Conservation (phyloP, 352 stramenopile species). For the Phytophthora citricola region DNA sequence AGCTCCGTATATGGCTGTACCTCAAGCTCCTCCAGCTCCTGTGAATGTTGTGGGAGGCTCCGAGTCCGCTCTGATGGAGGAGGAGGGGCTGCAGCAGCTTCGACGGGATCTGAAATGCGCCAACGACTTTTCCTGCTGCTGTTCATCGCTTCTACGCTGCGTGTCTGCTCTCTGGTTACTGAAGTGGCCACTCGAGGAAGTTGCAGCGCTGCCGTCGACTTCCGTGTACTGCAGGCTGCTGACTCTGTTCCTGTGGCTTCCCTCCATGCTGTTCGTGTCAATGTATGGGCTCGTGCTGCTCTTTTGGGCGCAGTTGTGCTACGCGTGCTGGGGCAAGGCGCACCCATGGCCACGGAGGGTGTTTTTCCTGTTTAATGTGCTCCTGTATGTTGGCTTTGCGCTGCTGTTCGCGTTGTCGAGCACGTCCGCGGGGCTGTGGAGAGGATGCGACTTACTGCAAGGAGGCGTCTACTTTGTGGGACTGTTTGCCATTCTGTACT, state of each 20-base stretch:
- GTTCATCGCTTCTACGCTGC: constrained; percentile 69
- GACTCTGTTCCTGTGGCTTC: constrained; percentile 75
- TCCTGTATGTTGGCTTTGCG: constrained; percentile 68
- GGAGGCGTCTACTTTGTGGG: constrained; percentile 69
- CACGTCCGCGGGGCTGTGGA: constrained; percentile 65
- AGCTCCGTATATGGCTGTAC: constrained; percentile 22
- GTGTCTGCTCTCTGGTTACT: constrained; percentile 64
- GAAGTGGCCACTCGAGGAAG: constrained; percentile 63
- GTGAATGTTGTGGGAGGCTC: constrained; percentile 42
- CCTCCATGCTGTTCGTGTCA: constrained; percentile 83
- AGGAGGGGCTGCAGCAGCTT: constrained; percentile 59
- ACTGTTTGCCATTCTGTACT: constrained; percentile 79
- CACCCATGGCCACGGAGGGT: constrained; percentile 76
- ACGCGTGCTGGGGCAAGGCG: constrained; percentile 79
- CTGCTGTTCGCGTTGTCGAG: constrained; percentile 53
- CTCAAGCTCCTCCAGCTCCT: constrained; percentile 25
- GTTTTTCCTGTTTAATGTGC: constrained; percentile 82
- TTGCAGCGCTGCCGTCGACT: constrained; percentile 46
- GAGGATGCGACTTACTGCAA: constrained; percentile 72
- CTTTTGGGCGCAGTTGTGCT: constrained; percentile 88
- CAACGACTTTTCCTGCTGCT: constrained; percentile 80
- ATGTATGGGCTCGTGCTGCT: constrained; percentile 88
- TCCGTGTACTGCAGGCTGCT: constrained; percentile 60
- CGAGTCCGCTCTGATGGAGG: constrained; percentile 56
- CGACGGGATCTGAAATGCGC: constrained; percentile 78